Base-by-base conservation (phyloP, 2,329 filamentous ascomycete species). In the Pestalotiopsis sp. region DNA sequence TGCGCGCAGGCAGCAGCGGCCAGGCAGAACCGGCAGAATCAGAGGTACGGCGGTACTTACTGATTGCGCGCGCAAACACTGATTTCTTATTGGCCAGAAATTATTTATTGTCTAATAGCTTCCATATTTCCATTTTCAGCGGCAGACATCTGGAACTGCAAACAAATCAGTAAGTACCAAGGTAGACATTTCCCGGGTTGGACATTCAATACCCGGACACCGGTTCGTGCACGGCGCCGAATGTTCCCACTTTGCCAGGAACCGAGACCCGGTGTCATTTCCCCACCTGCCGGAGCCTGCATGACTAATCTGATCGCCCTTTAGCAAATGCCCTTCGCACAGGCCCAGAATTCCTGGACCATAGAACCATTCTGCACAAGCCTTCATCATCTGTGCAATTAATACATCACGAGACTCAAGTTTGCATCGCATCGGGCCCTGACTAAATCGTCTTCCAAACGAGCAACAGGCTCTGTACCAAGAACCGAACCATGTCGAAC, bases 401-500 rank as follows among this genome's bases (percentile, higher is more conserved):
- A 52, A 52, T 7, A 9, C 2, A 2, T n/a, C 17, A n/a, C 45
- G 45, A 17, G 9, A 52, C 4, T n/a, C 17, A 20, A 6, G 3
- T 9, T 3, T n/a, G 45, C 17, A 36, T 36, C 6, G 31, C 31
- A 36, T 9, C 6, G 31, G 6, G 45, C 14, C 20, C 41, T 52
- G 17, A 9, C 11, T 20, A 20, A n/a, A n/a, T 2, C 20, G 6
- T 52, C 17, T 23, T 14, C 11, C 17, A n/a, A n/a, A n/a, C 45
- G 9, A n/a, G 3, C n/a, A 9, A 17, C 41, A 49, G 14, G 6
- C n/a, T 2, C 17, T n/a, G 45, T 52, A 11, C 57, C 57, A 13
- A 58, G 14, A 27, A 27, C 57, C 12, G 2, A 9, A 70, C 61
- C 61, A 84, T 83, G 81, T 70, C 80, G 25, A 70, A 73, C 25